Conservation (phyloP, 768 basidiomycete species). For the Naganishia antarctica region DNA sequence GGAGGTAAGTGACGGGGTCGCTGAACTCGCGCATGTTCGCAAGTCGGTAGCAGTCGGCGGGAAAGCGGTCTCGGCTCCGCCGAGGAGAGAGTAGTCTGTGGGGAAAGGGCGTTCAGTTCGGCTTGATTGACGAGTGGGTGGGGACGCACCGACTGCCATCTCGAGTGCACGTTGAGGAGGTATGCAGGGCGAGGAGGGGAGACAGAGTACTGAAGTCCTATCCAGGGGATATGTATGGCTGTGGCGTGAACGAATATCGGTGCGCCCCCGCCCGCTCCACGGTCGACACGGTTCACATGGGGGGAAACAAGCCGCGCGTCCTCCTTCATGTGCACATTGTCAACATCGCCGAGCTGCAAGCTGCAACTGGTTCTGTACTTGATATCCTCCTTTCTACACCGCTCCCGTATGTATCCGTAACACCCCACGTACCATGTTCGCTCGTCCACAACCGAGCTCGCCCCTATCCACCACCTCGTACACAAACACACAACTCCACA, state of each 20-base stretch:
- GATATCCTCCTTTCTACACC: too few relatives aligned
- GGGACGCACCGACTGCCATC: slow-evolving; percentile 8
- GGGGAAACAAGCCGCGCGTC: too few relatives aligned
- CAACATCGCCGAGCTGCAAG: too few relatives aligned
- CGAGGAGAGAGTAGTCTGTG: slow-evolving; percentile 49
- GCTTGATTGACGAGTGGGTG: too few relatives aligned
- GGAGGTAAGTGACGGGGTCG: slow-evolving; percentile 17
- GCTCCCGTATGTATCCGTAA: not conserved
- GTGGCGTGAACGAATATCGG: too few relatives aligned
- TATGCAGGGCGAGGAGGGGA: not conserved
- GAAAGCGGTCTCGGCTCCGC: slow-evolving; percentile 73
- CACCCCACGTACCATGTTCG: not conserved
- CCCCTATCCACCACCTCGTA: slow-evolving; percentile 14
- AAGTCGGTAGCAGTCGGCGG: slow-evolving; percentile 48
- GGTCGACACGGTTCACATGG: too few relatives aligned
- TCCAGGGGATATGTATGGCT: too few relatives aligned
- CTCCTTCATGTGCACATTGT: slow-evolving; percentile 13
- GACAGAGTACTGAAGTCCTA: too few relatives aligned
- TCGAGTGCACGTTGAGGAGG: too few relatives aligned
- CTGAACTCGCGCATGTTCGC: not conserved
- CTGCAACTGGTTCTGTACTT: too few relatives aligned
- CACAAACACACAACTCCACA: slow-evolving; percentile 3
- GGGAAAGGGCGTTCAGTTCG: not conserved
- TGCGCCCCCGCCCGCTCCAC: too few relatives aligned
- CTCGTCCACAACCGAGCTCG: slow-evolving; percentile 4